These are phyloP conservation scores for Tetratostichococcus sp. DNA, from an alignment of 139 green algal genomes.

Conservation along the genomic window DNA sequence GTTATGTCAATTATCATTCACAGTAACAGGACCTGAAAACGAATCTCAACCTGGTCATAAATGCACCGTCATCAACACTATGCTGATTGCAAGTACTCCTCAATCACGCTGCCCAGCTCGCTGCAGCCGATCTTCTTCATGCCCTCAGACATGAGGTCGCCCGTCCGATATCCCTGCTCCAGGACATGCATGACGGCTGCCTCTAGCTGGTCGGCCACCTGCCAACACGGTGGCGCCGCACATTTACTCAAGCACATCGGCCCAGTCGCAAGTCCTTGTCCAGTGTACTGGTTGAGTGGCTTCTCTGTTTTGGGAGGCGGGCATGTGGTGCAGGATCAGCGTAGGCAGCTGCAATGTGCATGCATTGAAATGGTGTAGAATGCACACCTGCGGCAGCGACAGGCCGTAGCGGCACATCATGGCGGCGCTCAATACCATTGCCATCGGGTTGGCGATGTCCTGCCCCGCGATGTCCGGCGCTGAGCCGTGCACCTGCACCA, in stretches of 20 bases:
- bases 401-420: constrained; percentile 99
- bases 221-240: not conserved
- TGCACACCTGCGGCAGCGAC: constrained; percentile 64
- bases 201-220: constrained; percentile 79
- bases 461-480: constrained; percentile 96
- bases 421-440: constrained; percentile 92
- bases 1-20: too few species aligned
- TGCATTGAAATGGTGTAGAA: constrained; percentile 19
- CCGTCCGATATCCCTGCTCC: constrained; percentile 84
- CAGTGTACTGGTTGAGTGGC: too few species aligned
- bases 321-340: too few species aligned
- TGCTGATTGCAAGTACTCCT: constrained; percentile 32
- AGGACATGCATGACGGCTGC: constrained; percentile 74
- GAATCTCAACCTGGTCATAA: too few species aligned
- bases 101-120: constrained; percentile 71
- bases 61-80: too few species aligned
- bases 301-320: too few species aligned
- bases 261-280: too few species aligned
- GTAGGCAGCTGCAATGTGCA: constrained; percentile 1
- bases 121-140: constrained; percentile 75
- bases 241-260: too few species aligned
- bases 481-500: constrained; percentile 79
- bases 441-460: constrained; percentile 87
- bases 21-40: too few species aligned
- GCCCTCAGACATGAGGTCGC: constrained; percentile 83